Conservation (phyloP, 2,329 filamentous ascomycete genomes). For the Trichoderma brevicompactum region DNA sequence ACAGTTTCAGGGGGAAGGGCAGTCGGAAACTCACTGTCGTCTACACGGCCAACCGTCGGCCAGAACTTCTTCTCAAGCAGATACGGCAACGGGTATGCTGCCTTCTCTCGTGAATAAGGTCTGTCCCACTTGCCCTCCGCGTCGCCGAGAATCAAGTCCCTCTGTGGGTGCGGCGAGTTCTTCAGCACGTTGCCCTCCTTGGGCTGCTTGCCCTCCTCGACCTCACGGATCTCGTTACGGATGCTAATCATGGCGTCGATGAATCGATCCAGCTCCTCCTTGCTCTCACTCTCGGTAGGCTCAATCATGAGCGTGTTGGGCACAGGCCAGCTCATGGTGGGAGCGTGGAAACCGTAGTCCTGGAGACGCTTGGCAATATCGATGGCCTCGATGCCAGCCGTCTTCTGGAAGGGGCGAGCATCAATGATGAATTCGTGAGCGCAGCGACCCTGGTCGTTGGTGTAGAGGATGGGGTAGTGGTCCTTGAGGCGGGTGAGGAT, state of each 20-base stretch:
- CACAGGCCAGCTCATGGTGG: slow-evolving; percentile 96
- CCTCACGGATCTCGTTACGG: slow-evolving; percentile 77
- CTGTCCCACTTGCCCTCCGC: slow-evolving; percentile 71
- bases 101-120: slow-evolving; percentile 78
- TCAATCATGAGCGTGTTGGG: slow-evolving; percentile 97
- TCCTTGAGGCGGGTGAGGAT: slow-evolving; percentile 84
- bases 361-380: slow-evolving; percentile 96
- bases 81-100: slow-evolving; percentile 83
- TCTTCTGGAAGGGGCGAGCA: slow-evolving; percentile 80
- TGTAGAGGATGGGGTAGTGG: slow-evolving; percentile 92
- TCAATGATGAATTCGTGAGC: slow-evolving; percentile 98
- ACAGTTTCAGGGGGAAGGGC: background rate
- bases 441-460: slow-evolving; percentile 83
- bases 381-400: slow-evolving; percentile 83
- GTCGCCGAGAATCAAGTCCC: slow-evolving; percentile 70
- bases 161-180: slow-evolving; percentile 83
- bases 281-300: slow-evolving; percentile 91
- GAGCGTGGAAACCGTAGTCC: slow-evolving; percentile 96
- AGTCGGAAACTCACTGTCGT: slow-evolving; percentile 71
- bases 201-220: slow-evolving; percentile 79
- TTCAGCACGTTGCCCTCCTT: slow-evolving; percentile 82
- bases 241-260: slow-evolving; percentile 88
- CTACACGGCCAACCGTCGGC: slow-evolving; percentile 83
- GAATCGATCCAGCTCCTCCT: slow-evolving; percentile 91
- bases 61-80: slow-evolving; percentile 97